Evolutionary conservation across 176 grass and related monocot genomes (phyloP), one percentile per base, ranked within the genome.

Genomic region (Luzula sylvatica): DNA sequence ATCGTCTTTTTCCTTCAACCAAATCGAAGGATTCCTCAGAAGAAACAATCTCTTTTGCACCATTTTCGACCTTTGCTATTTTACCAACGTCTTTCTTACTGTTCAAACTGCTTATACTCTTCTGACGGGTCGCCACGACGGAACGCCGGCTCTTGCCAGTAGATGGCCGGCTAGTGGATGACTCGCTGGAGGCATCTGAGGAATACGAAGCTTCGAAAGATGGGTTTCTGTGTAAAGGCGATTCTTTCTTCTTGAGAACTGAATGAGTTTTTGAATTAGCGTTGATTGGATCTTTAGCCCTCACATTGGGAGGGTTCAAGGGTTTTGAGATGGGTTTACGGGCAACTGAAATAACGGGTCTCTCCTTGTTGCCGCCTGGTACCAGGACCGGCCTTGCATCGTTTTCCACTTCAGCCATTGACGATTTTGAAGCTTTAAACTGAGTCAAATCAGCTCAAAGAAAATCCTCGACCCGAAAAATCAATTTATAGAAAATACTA

Each of bases 91-190:
- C 32, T 52, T 57, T 74, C 24, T 55, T 24, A 7, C 11, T 11
- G 38, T 21, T 35, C 30, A 35, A 35, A 35, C 30, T 9, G 30
- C 30, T 35, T 4, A 35, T 9, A 2, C 30, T 35, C 38, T 65
- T 54, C 3, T 65, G 55, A 1, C 64, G 38, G 1, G 12, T 13
- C 56, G 63, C 8, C 24, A 57, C 7, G 56, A 27, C 2, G 42
- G 59, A 21, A 15, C 72, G 66, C 42, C 78, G 74, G 52, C 88
- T 98, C 74, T 82, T 79, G 46, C 78, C 81, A 1, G 80, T 90
- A 49, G 92, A 98, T 44, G 75, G 81, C 26, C 85, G 81, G 68
- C 85, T 98, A 72, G 81, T 82, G 55, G 79, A 87, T n/a, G 92
- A 90, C 43, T 90, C 92, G 18, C 56, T 71, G 45, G 92, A 98